phyloP scores from a whole-genome alignment of 805 yeast genomes.

The Suhomyces sp. region DNA sequence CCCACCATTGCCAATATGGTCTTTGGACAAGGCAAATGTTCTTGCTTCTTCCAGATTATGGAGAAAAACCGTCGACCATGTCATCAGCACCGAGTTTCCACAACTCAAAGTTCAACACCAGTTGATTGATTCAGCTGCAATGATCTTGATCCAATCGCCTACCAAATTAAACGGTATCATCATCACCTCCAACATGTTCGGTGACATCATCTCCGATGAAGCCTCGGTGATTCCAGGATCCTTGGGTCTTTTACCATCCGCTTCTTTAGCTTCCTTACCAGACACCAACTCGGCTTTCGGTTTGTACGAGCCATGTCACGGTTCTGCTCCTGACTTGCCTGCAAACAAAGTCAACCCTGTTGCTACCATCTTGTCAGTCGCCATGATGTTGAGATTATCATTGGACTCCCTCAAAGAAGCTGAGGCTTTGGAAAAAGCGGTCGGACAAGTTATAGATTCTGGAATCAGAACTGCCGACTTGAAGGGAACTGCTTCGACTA shows the following conservation, averaged over 20 bases:
- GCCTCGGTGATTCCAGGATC: constrained; percentile 98
- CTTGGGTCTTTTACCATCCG: constrained; percentile 90
- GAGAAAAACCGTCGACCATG: constrained; percentile 89
- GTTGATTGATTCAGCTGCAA: constrained; percentile 97
- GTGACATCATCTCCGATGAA: constrained; percentile 97
- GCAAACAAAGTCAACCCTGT: constrained; percentile 89
- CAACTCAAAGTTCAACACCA: constrained; percentile 85
- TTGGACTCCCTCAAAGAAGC: constrained; percentile 83
- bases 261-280: constrained; percentile 95
- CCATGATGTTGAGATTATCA: constrained; percentile 95
- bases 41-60: constrained; percentile 94
- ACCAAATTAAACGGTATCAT: constrained; percentile 88
- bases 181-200: constrained; percentile 94
- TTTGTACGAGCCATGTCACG: constrained; percentile 97
- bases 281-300: constrained; percentile 94
- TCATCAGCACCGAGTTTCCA: constrained; percentile 87
- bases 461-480: constrained; percentile 91
- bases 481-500: constrained; percentile 78
- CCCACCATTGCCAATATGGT: constrained; percentile 96
- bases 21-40: constrained; percentile 96
- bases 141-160: constrained; percentile 92
- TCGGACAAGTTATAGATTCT: constrained; percentile 70
- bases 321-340: constrained; percentile 94
- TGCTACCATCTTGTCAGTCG: constrained; percentile 92
- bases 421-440: constrained; percentile 84